Base-by-base conservation (phyloP, 1,284 basidiomycete species). In the Tranzscheliella williamsii region DNA sequence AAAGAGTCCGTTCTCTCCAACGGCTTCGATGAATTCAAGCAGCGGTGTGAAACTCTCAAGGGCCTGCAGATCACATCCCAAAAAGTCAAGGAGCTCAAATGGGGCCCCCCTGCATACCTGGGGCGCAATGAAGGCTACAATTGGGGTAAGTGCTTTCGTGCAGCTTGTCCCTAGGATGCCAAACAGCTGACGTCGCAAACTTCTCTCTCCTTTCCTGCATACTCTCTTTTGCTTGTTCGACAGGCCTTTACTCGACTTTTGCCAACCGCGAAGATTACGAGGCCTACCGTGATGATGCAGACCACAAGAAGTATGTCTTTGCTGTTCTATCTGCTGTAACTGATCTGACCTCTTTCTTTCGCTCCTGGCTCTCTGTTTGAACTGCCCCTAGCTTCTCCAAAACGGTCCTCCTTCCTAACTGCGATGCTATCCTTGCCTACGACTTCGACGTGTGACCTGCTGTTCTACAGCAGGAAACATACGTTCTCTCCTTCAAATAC, bases 11-110 rank as follows among this genome's bases (percentile, higher is more conserved):
- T 72, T 34, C 55, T 70, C 15, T 42, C 32, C 36, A 72, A 72
- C 50, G 70, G 70, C 22, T 70, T 56, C 26, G 70, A 70, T 24
- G 70, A 72, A 44, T 62, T 72, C 51, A 66, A 66, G 52, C 53
- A 56, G 16, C 67, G 64, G 34, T 56, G 60, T 38, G 65, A 70
- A 35, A 54, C 49, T 20, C 61, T 72, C 38, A 56, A 56, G 26
- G 57, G 70, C 30, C 50, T 72, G 12, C 55, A 60, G 35, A 60
- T 68, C 29, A 42, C 57, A 18, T 55, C 58, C 21, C 47, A 57
- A n/a, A 66, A 63, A 30, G 61, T 49, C 31, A 46, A 46, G 22
- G 55, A 67, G 47, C 37, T 70, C 51, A 65, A 63, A 38, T 69
- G 68, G 60, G 67, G 70, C 2, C 67, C 65, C 11, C 70, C 70